These are phyloP conservation scores for Ustilago trichophora DNA, from an alignment of 1,284 basidiomycete species.

Conservation along the genomic window DNA sequence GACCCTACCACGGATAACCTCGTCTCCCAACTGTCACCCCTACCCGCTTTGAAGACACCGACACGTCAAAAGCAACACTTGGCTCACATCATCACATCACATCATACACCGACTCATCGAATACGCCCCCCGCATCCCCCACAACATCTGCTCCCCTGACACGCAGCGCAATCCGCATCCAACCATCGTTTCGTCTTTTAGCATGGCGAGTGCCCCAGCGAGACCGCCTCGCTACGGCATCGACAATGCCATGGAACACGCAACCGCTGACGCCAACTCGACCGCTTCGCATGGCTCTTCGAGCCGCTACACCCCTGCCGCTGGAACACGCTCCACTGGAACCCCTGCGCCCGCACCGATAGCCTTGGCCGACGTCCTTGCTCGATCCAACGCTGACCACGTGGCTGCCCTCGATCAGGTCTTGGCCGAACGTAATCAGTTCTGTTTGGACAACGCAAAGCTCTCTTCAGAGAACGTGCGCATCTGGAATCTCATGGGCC, in stretches of 20 bases:
- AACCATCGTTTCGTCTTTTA: background rate
- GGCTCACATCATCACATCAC: too few species aligned
- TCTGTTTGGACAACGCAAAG: constrained; percentile 54
- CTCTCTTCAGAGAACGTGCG: constrained; percentile 57
- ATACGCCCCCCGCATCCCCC: too few species aligned
- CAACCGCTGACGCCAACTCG: constrained; percentile 23
- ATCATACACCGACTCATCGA: too few species aligned
- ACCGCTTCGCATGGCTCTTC: constrained; percentile 43
- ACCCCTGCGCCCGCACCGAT: constrained; percentile 42
- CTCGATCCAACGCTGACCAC: constrained; percentile 38
- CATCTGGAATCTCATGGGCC: constrained; percentile 62
- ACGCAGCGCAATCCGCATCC: too few species aligned
- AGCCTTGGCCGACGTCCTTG: constrained; percentile 49
- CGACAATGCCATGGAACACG: constrained; percentile 23
- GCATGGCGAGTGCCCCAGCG: constrained; percentile 30
- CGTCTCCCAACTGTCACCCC: too few species aligned
- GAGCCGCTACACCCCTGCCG: constrained; percentile 24
- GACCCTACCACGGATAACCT: too few species aligned
- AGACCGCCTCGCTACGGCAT: constrained; percentile 41
- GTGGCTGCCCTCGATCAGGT: constrained; percentile 54
- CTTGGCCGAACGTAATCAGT: constrained; percentile 57
- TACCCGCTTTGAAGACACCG: too few species aligned
- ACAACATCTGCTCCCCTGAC: too few species aligned
- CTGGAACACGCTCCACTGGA: constrained; percentile 30
- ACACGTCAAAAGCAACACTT: too few species aligned